Percentiles rank a stretch among this genome's conserved stretches.
phyloP scores from a whole-genome alignment of 208 protist genomes.

The Trypanosoma congolense region DNA sequence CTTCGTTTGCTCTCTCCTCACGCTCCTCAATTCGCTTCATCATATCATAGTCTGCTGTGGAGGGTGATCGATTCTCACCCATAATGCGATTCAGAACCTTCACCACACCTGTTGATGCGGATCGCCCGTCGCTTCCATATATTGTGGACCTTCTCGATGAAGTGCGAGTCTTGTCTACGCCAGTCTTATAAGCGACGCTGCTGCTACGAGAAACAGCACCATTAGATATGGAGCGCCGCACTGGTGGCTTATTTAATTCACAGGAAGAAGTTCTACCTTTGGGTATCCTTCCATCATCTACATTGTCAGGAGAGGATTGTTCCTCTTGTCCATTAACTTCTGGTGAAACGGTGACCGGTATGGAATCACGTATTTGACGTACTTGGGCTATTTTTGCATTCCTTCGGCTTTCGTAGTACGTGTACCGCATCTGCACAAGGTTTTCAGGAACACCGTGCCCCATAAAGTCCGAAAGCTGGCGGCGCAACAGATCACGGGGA shows the following conservation, averaged over 20 bases:
- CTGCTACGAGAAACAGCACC: conserved; percentile 18
- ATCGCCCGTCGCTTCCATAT: conserved; percentile 23
- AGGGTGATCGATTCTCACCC: conserved; percentile 32
- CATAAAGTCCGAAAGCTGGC: conserved; percentile 45
- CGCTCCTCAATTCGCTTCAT: conserved; percentile 59
- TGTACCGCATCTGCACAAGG: conserved; percentile 45
- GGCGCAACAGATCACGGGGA: conserved; percentile 39
- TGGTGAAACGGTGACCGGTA: conserved; percentile 2
- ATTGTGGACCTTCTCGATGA: conserved; percentile 11
- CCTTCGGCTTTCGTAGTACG: conserved; percentile 67
- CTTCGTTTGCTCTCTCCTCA: conserved; percentile 36
- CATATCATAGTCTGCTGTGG: conserved; percentile 29
- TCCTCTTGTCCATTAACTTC: no score
- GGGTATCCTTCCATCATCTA: no score
- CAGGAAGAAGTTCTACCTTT: no score
- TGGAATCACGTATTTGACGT: conserved; percentile 17
- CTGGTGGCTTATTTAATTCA: neutral
- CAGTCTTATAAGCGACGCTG: conserved; percentile 13
- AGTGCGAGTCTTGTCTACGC: conserved; percentile 2
- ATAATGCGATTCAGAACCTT: conserved; percentile 42
- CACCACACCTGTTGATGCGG: conserved; percentile 21
- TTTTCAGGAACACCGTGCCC: conserved; percentile 30
- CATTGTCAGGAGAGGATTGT: no score
- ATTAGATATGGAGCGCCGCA: neutral
- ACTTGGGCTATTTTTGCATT: conserved; percentile 49